These are phyloP conservation scores for Leccinum variicolor DNA, from an alignment of 768 basidiomycete genomes.

Conservation along the genomic window DNA sequence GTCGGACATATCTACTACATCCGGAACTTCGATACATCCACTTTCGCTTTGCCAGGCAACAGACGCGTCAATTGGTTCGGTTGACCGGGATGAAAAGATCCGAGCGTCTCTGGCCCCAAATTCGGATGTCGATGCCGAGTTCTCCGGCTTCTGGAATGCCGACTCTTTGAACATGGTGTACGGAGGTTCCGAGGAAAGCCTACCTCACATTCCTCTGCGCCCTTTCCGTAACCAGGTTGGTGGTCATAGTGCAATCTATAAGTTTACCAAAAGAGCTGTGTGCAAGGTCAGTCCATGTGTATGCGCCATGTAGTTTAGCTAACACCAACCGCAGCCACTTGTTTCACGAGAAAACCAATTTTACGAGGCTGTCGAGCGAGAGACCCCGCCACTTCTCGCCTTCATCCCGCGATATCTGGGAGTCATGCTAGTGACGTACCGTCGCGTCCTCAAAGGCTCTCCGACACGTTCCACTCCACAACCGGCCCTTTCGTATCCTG, in stretches of 20 bases:
- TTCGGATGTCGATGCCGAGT: slow-evolving; percentile 16
- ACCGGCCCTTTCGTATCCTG: slow-evolving; percentile 11
- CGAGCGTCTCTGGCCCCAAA: slow-evolving; percentile 4
- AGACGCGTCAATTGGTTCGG: slow-evolving; percentile 17
- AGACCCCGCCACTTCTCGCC: slow-evolving; percentile 85
- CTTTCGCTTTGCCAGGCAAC: slow-evolving; percentile 26
- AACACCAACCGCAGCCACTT: slow-evolving; percentile 61
- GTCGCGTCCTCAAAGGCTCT: slow-evolving; percentile 58
- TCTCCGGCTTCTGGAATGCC: slow-evolving; percentile 23
- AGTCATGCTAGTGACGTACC: slow-evolving; percentile 97
- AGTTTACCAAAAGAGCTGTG: slow-evolving; percentile 95
- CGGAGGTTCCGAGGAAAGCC: slow-evolving; percentile 51
- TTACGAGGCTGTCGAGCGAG: slow-evolving; percentile 94
- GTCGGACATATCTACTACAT: slow-evolving; percentile 59
- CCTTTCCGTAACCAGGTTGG: slow-evolving; percentile 99
- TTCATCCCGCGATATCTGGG: slow-evolving; percentile 99
- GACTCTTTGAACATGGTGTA: slow-evolving; percentile 39
- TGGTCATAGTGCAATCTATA: slow-evolving; percentile 95
- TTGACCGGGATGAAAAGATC: slow-evolving; percentile 15
- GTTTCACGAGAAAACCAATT: slow-evolving; percentile 97
- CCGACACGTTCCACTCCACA: slow-evolving; percentile 21
- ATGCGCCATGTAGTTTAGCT: not conserved
- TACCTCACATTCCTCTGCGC: slow-evolving; percentile 87
- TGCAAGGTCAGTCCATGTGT: slow-evolving; percentile 76
- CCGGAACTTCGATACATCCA: slow-evolving; percentile 36